These are phyloP conservation scores for Bretziella fagacearum DNA, from an alignment of 2,329 filamentous ascomycete species.

Conservation along the genomic window DNA sequence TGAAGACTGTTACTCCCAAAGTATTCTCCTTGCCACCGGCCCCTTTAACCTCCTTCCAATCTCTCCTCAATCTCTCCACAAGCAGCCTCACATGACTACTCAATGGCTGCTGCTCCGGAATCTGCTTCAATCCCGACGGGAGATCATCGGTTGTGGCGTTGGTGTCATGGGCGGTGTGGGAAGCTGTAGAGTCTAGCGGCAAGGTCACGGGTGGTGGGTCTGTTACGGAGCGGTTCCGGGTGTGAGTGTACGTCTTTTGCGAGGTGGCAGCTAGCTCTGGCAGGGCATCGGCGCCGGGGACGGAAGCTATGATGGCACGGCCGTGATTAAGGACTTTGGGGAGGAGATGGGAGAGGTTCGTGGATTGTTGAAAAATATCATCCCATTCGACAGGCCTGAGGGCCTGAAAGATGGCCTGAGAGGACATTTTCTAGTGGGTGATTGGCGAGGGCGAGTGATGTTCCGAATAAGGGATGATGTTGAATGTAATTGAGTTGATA, in stretches of 20 bases:
- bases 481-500: too few species aligned
- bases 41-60: slow-evolving; percentile 77
- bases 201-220: slow-evolving; percentile 26
- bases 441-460: too few species aligned
- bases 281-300: slow-evolving; percentile 31
- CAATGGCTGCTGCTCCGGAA: slow-evolving; percentile 12
- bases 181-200: slow-evolving; percentile 34
- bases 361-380: slow-evolving; percentile 18
- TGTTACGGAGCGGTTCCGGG: slow-evolving; percentile 20
- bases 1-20: slow-evolving; percentile 60
- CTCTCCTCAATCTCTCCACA: slow-evolving; percentile 46
- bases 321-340: slow-evolving; percentile 45
- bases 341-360: slow-evolving; percentile 35
- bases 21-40: slow-evolving; percentile 52
- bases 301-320: slow-evolving; percentile 58
- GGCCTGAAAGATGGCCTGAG: slow-evolving; percentile 25
- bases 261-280: slow-evolving; percentile 10
- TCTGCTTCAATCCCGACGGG: background rate
- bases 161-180: slow-evolving; percentile 17
- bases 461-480: too few species aligned
- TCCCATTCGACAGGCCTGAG: slow-evolving; percentile 40
- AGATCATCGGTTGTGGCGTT: background rate
- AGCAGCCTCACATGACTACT: slow-evolving; percentile 17
- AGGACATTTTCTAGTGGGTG: background rate
- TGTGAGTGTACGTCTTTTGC: background rate